These are phyloP conservation scores for Hypoxylon sp. DNA, from an alignment of 2,329 filamentous ascomycete genomes.

Conservation along the genomic window DNA sequence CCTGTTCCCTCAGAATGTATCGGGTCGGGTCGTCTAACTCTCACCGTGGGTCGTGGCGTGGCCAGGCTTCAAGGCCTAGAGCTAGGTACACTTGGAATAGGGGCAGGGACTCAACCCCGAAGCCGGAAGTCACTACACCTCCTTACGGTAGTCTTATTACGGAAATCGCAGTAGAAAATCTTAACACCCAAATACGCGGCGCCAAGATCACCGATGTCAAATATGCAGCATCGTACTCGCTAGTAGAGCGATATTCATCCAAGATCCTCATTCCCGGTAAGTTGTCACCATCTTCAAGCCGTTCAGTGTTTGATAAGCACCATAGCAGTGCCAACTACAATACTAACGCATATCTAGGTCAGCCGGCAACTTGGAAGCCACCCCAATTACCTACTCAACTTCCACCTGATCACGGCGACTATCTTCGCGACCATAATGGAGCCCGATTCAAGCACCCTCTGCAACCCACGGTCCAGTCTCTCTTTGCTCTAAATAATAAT, in stretches of 20 bases:
- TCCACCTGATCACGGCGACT: slow-evolving; percentile 37
- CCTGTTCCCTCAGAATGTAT: slow-evolving; percentile 12
- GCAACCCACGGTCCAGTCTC: slow-evolving; percentile 41
- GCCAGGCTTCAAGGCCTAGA: background rate
- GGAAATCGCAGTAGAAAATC: slow-evolving; percentile 28
- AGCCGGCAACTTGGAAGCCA: slow-evolving; percentile 43
- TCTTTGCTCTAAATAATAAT: slow-evolving; percentile 36
- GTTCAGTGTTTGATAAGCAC: background rate
- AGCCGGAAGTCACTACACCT: background rate
- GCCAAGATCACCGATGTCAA: slow-evolving; percentile 41
- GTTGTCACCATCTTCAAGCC: slow-evolving; percentile 5
- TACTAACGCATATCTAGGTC: slow-evolving; percentile 38
- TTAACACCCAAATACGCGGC: slow-evolving; percentile 11
- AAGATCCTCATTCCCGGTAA: slow-evolving; percentile 45
- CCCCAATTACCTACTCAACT: slow-evolving; percentile 38
- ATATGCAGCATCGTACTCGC: slow-evolving; percentile 45
- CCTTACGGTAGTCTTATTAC: slow-evolving; percentile 39
- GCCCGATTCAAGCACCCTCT: slow-evolving; percentile 44
- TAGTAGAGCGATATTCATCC: slow-evolving; percentile 33
- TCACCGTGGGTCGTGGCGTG: slow-evolving; percentile 17
- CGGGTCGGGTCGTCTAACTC: slow-evolving; percentile 20
- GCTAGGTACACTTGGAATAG: background rate
- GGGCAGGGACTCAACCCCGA: background rate
- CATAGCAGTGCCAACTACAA: background rate
- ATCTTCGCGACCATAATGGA: slow-evolving; percentile 44